Evolutionary conservation across 202 grass and related monocot genomes (phyloP).

Genomic region (Digitaria exilis): DNA sequence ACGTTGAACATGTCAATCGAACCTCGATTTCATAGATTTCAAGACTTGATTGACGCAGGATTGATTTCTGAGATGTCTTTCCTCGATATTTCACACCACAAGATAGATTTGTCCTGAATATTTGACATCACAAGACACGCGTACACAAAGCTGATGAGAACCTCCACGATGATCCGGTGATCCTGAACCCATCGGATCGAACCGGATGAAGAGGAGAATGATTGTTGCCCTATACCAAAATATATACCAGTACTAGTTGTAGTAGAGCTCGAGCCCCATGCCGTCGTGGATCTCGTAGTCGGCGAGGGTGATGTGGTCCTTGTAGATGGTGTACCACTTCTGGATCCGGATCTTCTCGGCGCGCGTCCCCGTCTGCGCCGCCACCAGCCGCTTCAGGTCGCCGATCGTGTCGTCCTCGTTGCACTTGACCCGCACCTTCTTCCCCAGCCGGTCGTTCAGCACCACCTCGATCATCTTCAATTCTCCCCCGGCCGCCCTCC

Average conservation of each 20-base stretch:
- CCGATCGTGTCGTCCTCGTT: slow-evolving; percentile 92
- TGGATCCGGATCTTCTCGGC: slow-evolving; percentile 95
- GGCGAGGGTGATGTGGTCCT: slow-evolving; percentile 94
- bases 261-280: slow-evolving; percentile 77
- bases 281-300: slow-evolving; percentile 92
- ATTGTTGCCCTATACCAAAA: too few relatives aligned
- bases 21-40: too few relatives aligned
- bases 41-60: too few relatives aligned
- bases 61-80: background rate
- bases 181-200: background rate
- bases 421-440: slow-evolving; percentile 96
- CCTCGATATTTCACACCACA: background rate
- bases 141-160: background rate
- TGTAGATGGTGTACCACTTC: slow-evolving; percentile 99
- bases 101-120: background rate
- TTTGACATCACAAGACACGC: background rate
- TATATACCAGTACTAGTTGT: too few relatives aligned
- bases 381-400: slow-evolving; percentile 92
- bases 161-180: background rate
- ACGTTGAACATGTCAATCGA: too few relatives aligned
- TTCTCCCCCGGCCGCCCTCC: background rate
- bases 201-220: background rate
- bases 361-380: slow-evolving; percentile 80
- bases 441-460: slow-evolving; percentile 89
- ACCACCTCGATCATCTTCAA: slow-evolving; percentile 99